Conservation (phyloP, 1,139 yeast species). For the Maudiozyma humilis region DNA sequence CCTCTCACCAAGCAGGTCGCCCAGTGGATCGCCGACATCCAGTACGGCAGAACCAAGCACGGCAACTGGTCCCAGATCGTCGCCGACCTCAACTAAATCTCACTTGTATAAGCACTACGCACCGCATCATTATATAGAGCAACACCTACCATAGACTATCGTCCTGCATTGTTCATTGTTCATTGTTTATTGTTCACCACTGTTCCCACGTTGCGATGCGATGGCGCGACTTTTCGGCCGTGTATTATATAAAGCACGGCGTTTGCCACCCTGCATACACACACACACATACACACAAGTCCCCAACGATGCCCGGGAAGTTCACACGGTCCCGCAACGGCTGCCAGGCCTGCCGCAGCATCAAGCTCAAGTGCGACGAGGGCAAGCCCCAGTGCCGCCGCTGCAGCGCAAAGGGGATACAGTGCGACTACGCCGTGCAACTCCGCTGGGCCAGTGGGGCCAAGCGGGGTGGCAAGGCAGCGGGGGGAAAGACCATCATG, state of each 20-base stretch:
- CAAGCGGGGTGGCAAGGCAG: too few relatives aligned
- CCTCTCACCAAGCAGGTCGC: constrained; percentile 67
- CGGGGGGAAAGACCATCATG: too few relatives aligned
- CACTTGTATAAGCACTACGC: neutral
- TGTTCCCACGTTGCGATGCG: neutral
- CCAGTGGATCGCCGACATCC: constrained; percentile 79
- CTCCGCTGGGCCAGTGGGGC: constrained; percentile 83
- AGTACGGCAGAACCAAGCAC: constrained; percentile 74
- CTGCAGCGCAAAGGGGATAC: constrained; percentile 41
- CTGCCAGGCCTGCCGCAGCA: constrained; percentile 60
- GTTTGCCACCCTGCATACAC: neutral
- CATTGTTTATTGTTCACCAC: neutral
- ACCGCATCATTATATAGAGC: too few relatives aligned
- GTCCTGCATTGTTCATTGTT: neutral
- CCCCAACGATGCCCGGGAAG: neutral
- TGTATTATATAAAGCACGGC: neutral
- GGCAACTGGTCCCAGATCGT: constrained; percentile 36
- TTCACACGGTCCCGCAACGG: constrained; percentile 37
- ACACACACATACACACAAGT: too few relatives aligned
- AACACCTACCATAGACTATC: neutral
- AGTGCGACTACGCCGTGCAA: constrained; percentile 45
- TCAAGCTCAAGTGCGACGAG: constrained; percentile 72
- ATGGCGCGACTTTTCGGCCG: neutral
- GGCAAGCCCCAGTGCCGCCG: constrained; percentile 53
- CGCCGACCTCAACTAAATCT: constrained; percentile 24